Evolutionary conservation across 139 green algal species (phyloP).

Genomic region (Closterium sp.): DNA sequence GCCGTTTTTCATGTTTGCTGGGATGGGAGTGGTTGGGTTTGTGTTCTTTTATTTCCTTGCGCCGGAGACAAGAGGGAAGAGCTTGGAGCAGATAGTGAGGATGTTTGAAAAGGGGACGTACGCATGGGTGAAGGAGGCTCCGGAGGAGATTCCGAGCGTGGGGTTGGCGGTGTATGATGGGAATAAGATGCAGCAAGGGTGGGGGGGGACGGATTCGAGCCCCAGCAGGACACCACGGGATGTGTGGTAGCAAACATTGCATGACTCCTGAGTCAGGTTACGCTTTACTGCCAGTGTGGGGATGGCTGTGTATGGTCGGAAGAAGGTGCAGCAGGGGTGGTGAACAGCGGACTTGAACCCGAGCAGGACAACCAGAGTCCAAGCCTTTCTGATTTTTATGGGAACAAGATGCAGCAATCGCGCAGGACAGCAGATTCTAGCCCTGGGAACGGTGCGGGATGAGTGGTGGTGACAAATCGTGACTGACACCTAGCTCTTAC

Average conservation of each 20-base stretch:
- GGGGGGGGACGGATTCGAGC: not conserved
- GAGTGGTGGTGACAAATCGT: too few relatives aligned
- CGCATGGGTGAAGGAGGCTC: not conserved
- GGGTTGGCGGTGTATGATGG: conserved; percentile 2
- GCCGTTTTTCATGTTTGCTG: conserved; percentile 49
- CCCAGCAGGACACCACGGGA: not conserved
- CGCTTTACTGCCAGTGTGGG: too few relatives aligned
- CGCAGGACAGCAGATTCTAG: too few relatives aligned
- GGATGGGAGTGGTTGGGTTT: conserved; percentile 7
- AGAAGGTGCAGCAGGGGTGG: too few relatives aligned
- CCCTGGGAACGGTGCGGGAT: too few relatives aligned
- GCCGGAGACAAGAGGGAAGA: conserved; percentile 57
- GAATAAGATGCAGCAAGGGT: not conserved
- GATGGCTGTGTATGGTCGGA: too few relatives aligned
- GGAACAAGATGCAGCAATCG: not conserved
- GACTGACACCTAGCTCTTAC: too few relatives aligned
- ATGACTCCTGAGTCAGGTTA: too few relatives aligned
- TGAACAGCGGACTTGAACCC: too few relatives aligned
- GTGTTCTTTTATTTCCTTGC: conserved; percentile 48
- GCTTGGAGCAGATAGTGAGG: conserved; percentile 53
- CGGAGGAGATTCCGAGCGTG: not conserved
- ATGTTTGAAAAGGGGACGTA: conserved; percentile 24
- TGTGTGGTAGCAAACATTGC: not conserved
- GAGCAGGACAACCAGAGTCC: too few relatives aligned
- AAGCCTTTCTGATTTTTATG: not conserved